Evolutionary conservation across 495 filamentous ascomycete genomes (phyloP).

Genomic region (Penicillium dipodomyicola): DNA sequence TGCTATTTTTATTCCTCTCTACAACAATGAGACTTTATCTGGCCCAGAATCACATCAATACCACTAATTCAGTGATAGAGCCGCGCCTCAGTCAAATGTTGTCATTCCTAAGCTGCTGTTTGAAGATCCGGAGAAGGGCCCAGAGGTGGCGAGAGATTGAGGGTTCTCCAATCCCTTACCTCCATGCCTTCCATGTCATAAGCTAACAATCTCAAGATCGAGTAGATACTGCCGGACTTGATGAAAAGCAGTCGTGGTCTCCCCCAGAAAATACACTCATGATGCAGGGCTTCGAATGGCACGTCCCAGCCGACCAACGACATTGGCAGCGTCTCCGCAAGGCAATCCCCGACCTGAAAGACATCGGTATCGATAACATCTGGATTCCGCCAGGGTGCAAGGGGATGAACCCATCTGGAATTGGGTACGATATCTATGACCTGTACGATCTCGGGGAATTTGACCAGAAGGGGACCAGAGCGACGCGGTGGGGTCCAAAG

Average conservation of each 20-base stretch:
- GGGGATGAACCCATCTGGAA: conserved; percentile 57
- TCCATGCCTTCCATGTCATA: background rate
- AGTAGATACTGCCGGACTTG: conserved; percentile 23
- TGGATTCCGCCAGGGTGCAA: conserved; percentile 78
- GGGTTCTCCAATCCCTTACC: background rate
- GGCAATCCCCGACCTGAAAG: conserved; percentile 54
- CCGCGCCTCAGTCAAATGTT: conserved; percentile 11
- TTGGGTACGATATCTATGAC: conserved; percentile 75
- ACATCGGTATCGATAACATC: conserved; percentile 62
- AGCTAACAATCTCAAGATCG: background rate
- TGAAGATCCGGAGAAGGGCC: conserved; percentile 13
- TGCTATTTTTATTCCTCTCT: background rate
- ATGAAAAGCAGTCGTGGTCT: conserved; percentile 31
- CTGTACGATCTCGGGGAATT: conserved; percentile 76
- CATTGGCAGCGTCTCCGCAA: conserved; percentile 62
- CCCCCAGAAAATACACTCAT: conserved; percentile 55
- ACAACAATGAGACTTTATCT: background rate
- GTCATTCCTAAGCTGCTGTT: conserved; percentile 16
- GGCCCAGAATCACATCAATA: background rate
- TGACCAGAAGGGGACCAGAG: conserved; percentile 60
- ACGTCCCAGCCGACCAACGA: conserved; percentile 60
- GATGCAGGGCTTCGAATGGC: conserved; percentile 76
- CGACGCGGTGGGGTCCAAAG: conserved; percentile 72
- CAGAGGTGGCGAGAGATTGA: conserved; percentile 18
- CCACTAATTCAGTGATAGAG: background rate